Base-by-base conservation (phyloP, 1,139 yeast genomes). In the Pichia terricola region DNA sequence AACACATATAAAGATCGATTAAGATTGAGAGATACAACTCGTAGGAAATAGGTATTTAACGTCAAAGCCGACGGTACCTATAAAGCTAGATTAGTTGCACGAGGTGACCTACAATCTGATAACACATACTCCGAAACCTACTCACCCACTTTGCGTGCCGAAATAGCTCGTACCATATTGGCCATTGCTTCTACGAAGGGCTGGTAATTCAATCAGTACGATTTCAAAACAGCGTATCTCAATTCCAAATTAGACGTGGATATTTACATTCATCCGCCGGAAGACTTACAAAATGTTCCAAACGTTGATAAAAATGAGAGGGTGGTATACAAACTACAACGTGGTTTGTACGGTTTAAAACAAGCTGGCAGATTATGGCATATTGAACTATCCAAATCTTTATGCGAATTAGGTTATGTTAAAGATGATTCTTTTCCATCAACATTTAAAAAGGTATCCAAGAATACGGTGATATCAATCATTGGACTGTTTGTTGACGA, bases 291-390 rank as follows among this genome's bases (percentile, higher is more conserved):
- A 16, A 16, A 16, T 16, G 22, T 16, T 16, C 22, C 22, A 16
- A 16, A 16, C 22, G 22, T 16, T 16, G 22, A 16, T 16, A 28
- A 11, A 5, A 31, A 9, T 16, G 31, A 28, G 39, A 37, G 39
- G 39, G 39, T 37, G 39, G 31, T 37, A 28, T 37, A 30, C 34
- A 30, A 32, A 26, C 40, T 38, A 11, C 25, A 32, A n/a, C 28
- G 40, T 26, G 35, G 40, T 30, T 27, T 38, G n/a, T 38, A 38
- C 26, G 40, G 40, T 5, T 26, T 38, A 4, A 32, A 22, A 26
- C 40, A 38, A 32, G 40, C 35, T 4, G 35, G 40, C 10, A 25
- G 40, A 31, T 11, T 38, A 22, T 38, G 35, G 40, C 40, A 32
- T 26, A 6, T 25, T 11, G 35, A 31, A 16, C 3, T 38, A 5